Conservation (phyloP, 176 grass and related monocot genomes). For the Echinochloa phyllopogon region DNA sequence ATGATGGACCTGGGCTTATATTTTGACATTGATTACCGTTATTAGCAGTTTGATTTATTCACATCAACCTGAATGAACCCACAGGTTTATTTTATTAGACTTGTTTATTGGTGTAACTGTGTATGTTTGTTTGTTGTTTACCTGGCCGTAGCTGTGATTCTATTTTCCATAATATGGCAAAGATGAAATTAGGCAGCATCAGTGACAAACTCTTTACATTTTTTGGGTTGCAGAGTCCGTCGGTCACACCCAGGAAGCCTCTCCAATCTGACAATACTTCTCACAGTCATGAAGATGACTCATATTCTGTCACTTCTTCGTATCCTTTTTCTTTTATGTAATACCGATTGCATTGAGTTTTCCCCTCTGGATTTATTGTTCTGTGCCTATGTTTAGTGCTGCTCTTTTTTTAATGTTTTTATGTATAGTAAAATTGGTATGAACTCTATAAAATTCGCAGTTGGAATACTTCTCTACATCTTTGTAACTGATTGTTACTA, state of each 20-base stretch:
- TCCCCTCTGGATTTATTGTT: background rate
- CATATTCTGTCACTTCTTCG: constrained; percentile 73
- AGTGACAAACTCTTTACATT: constrained; percentile 27
- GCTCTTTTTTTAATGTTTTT: background rate
- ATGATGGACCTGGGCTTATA: background rate
- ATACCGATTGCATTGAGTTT: constrained; percentile 24
- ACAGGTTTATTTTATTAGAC: no score
- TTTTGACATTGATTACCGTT: background rate
- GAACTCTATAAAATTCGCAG: background rate
- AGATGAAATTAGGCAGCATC: constrained; percentile 30
- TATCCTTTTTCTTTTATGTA: constrained; percentile 51
- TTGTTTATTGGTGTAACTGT: constrained; percentile 10
- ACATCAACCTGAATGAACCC: background rate
- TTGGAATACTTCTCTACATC: background rate
- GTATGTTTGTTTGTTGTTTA: background rate
- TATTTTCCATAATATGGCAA: constrained; percentile 10
- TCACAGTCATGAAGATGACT: constrained; percentile 71
- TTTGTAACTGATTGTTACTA: constrained; percentile 13
- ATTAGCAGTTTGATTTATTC: background rate
- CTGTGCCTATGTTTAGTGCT: background rate
- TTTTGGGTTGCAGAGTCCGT: constrained; percentile 55
- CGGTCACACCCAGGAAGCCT: constrained; percentile 56
- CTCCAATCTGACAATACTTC: constrained; percentile 62
- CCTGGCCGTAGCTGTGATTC: constrained; percentile 1
- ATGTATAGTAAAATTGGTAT: background rate